Base-by-base conservation (phyloP, 345 rosid genomes). In the Rhizophora mangle region DNA sequence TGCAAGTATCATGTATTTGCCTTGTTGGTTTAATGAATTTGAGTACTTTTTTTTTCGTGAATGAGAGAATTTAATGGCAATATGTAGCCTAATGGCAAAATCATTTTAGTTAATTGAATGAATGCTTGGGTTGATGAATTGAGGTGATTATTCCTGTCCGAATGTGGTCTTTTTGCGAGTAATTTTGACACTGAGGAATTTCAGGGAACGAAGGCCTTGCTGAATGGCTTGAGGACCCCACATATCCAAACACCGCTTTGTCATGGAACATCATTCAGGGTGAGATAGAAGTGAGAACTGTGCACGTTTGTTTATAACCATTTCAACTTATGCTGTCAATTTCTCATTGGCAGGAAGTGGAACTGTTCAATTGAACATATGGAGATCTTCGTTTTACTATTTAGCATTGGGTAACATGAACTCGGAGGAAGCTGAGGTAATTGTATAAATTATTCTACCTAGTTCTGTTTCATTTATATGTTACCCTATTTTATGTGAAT, bases 201-300 rank as follows among this genome's bases (percentile, higher is more conserved):
- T 67, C 85, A 95, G 99, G 99, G 62, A 82, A 63, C 68, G 98
- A 92, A 69, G 92, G 92, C 75, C 85, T 95, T 77, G 68, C 86
- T 67, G 85, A 82, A 68, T 95, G 99, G 99, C 87, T 84, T 26
- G 83, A 85, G 62, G 86, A 95, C 73, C 97, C 97, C 66, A 82
- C 93, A 60, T 85, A 87, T 83, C 90, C 98, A 49, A 88, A 90
- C 85, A 82, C 87, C 31, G 85, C 96, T 43, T 69, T 90, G 68
- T 88, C 96, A 32, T 93, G 98, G 98, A 88, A 87, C 68, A 67
- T 86, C 68, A 76, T 93, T 78, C 83, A 82, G 54, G 96, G 96
- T 85, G 67, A 84, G 89, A 59, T 56, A 36, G 46, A 47, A 60
- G 64, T 62, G 68, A 58, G 31, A 62, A 64, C 21, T 62, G 21